Base-by-base conservation (phyloP, 176 grass and related monocot genomes). In the Carex kokanica region DNA sequence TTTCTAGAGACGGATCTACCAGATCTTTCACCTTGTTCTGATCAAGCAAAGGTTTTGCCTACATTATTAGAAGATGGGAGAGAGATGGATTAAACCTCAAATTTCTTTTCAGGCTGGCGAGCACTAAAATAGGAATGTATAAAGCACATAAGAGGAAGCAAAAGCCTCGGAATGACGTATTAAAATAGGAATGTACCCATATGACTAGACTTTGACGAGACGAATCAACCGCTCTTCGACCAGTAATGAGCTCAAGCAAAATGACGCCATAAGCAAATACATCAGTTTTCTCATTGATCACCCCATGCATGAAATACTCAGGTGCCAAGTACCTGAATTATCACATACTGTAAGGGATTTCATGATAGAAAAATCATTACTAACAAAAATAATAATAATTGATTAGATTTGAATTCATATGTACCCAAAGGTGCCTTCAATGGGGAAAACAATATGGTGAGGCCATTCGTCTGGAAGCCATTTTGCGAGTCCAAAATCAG, bases 291-390 rank as follows among this genome's bases (percentile, higher is more conserved):
- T 99, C 97, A 60, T 93, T 99, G 75, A 95, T 86, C 83, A 96
- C 85, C 17, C 97, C 97, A 74, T 99, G 97, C 97, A 99, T 99
- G 72, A 99, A 99, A 70, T 99, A 99, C 83, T 99, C 96, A 6
- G 96, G 96, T 31, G 96, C 93, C 86, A 99, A 88, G 83, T 99
- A 99, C 23, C 96, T 99, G 64, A 78, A 74, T 12, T 58, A 83
- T 55, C 54, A 62, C 17, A 56, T 60, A 78, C 69, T n/a, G 77
- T 87, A 38, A 71, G 36, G 18, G 17, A 71, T 43, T 71, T 41
- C 6, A 45, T 20, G 6, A 21, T n/a, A 7, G 16, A 73, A 49
- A 1, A 73, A 73, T 49, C 4, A 24, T 75, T n/a, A 60, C 2
- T 23, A 20, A 31, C 16, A 29, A 80, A 61, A 34, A 38, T 3